Evolutionary conservation across 2,329 filamentous ascomycete species (phyloP).

Genomic region (Sarocladium brachiariae): DNA sequence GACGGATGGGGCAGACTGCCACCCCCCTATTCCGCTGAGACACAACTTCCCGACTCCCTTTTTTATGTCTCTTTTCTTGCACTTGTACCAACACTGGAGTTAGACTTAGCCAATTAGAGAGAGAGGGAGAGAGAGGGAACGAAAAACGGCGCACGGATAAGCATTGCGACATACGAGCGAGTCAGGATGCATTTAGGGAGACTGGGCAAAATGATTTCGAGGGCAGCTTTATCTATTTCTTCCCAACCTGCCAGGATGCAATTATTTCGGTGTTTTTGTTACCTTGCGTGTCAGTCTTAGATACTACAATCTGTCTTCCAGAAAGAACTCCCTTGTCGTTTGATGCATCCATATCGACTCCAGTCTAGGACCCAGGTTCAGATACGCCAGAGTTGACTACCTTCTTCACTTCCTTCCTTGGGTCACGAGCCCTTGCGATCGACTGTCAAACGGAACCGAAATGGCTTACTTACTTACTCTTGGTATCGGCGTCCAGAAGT

Average conservation of each 20-base stretch:
- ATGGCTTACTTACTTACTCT: too few species aligned
- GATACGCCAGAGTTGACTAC: too few species aligned
- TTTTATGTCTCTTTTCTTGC: background rate
- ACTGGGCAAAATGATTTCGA: background rate
- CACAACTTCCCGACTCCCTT: background rate
- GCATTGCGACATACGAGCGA: background rate
- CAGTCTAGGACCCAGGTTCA: too few species aligned
- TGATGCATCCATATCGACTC: too few species aligned
- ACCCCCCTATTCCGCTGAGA: background rate
- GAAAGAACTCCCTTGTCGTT: too few species aligned
- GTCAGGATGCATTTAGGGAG: background rate
- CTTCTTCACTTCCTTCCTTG: too few species aligned
- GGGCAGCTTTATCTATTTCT: background rate
- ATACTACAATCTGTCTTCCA: too few species aligned
- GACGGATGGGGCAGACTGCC: too few species aligned
- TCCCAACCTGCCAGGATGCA: background rate
- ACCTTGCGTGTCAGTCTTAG: background rate
- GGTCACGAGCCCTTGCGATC: too few species aligned
- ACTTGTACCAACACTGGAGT: slow-evolving; percentile 8
- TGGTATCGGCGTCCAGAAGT: background rate
- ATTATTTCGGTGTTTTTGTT: background rate
- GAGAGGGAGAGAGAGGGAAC: too few species aligned
- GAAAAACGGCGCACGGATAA: background rate
- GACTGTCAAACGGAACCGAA: too few species aligned
- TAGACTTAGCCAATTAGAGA: background rate